phyloP scores from a whole-genome alignment of 495 filamentous ascomycete genomes.

The Aspergillus sclerotioniger region DNA sequence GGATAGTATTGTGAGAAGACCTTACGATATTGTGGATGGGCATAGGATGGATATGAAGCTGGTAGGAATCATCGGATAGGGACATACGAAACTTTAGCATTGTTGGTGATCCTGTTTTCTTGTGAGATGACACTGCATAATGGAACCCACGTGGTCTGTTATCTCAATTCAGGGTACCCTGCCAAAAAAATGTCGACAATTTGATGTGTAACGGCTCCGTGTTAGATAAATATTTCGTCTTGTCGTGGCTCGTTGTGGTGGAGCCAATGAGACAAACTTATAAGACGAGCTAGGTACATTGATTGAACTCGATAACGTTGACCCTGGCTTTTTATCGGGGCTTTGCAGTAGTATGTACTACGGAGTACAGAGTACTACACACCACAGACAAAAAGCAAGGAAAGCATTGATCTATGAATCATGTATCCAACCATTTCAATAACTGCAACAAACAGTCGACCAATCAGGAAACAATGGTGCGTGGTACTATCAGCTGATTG shows the following conservation, averaged over 20 bases:
- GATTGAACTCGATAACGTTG: too few species aligned
- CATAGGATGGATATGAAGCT: background rate
- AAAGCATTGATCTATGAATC: background rate
- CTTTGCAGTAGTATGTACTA: background rate
- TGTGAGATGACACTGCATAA: too few species aligned
- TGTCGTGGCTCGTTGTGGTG: too few species aligned
- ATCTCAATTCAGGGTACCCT: too few species aligned
- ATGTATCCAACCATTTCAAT: background rate
- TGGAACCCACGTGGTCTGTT: too few species aligned
- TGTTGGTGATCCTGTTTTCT: too few species aligned
- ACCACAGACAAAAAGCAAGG: background rate
- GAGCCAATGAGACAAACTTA: too few species aligned
- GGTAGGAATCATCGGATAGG: background rate
- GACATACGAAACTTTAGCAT: background rate
- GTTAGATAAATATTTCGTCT: too few species aligned
- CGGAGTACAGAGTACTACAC: background rate
- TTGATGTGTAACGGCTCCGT: too few species aligned
- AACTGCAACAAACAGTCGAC: background rate
- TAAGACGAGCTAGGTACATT: too few species aligned
- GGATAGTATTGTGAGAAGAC: background rate
- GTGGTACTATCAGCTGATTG: conserved; percentile 1
- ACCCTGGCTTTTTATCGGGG: too few species aligned
- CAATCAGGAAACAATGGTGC: conserved; percentile 6
- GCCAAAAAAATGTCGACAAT: too few species aligned
- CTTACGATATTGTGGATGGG: background rate